Evolutionary conservation across 2,329 filamentous ascomycete genomes (phyloP).

Genomic region (Curvularia lunata): DNA sequence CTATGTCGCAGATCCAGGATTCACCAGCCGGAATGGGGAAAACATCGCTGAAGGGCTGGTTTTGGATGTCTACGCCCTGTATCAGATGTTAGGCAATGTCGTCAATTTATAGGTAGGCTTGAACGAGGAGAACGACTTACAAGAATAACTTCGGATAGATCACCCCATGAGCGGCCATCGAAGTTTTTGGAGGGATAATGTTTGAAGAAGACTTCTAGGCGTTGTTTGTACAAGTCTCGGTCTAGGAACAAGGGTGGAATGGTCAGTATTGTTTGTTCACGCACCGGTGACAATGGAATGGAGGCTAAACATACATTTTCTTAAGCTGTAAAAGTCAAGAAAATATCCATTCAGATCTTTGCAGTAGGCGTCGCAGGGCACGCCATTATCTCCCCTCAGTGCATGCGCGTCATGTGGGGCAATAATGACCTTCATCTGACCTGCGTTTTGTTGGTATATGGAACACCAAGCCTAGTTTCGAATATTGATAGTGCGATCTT

Average conservation of each 20-base stretch:
- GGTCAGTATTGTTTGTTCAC: not conserved
- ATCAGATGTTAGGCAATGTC: not conserved
- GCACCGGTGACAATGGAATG: not conserved
- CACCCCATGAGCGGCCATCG: conserved; percentile 37
- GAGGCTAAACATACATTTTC: conserved; percentile 28
- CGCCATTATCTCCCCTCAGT: conserved; percentile 38
- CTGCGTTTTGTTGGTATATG: conserved; percentile 17
- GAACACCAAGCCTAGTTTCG: not conserved
- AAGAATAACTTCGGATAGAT: conserved; percentile 41
- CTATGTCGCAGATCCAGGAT: conserved; percentile 46
- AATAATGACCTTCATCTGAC: conserved; percentile 46
- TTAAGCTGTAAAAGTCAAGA: conserved; percentile 45
- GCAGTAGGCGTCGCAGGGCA: conserved; percentile 46
- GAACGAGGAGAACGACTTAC: conserved; percentile 22
- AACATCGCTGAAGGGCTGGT: conserved; percentile 45
- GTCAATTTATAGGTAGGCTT: not conserved
- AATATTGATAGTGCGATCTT: not conserved
- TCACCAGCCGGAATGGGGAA: conserved; percentile 45
- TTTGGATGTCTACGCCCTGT: conserved; percentile 46
- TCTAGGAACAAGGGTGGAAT: conserved; percentile 17
- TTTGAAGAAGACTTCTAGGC: conserved; percentile 44
- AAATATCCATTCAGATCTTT: conserved; percentile 40
- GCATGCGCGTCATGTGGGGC: conserved; percentile 46
- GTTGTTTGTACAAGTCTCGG: conserved; percentile 39
- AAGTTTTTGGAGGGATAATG: conserved; percentile 47